These are phyloP conservation scores for Botryotinia narcissicola DNA, from an alignment of 2,329 filamentous ascomycete genomes.

Conservation along the genomic window DNA sequence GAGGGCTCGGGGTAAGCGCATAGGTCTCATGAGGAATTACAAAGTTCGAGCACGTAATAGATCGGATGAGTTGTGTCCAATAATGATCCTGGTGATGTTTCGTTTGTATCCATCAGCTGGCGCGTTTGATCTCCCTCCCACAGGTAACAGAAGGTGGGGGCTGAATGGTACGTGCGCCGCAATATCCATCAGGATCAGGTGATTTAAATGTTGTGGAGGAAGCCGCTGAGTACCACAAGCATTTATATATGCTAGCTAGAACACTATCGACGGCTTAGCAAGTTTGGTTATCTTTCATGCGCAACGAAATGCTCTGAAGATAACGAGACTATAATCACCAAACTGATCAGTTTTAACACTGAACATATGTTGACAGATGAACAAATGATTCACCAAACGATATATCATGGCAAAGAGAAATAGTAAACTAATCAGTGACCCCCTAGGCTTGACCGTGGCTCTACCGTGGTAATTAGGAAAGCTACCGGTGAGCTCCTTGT, in stretches of 20 bases:
- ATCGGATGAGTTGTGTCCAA: neutral
- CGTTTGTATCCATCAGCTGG: constrained; percentile 1
- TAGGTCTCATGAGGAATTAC: neutral
- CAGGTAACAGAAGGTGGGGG: neutral
- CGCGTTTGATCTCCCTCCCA: neutral
- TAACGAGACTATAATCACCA: too few relatives aligned
- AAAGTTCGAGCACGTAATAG: constrained; percentile 13
- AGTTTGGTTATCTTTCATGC: neutral
- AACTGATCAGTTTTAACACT: neutral
- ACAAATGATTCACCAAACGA: neutral
- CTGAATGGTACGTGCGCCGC: neutral
- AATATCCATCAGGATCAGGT: neutral
- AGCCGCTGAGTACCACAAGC: neutral
- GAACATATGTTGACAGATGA: neutral
- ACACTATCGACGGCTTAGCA: too few relatives aligned
- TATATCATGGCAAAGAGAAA: neutral
- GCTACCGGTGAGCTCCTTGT: too few relatives aligned
- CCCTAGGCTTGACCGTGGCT: too few relatives aligned
- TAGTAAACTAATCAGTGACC: neutral
- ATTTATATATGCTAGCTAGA: neutral
- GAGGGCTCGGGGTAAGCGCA: neutral
- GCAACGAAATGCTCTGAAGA: neutral
- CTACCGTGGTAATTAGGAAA: too few relatives aligned
- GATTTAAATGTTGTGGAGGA: neutral
- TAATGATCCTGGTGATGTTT: neutral